A percentile compares a stretch with the other conserved stretches of the same genome.
Conservation (phyloP, 2,329 filamentous ascomycete genomes). For the Pestalotiopsis sp. region DNA sequence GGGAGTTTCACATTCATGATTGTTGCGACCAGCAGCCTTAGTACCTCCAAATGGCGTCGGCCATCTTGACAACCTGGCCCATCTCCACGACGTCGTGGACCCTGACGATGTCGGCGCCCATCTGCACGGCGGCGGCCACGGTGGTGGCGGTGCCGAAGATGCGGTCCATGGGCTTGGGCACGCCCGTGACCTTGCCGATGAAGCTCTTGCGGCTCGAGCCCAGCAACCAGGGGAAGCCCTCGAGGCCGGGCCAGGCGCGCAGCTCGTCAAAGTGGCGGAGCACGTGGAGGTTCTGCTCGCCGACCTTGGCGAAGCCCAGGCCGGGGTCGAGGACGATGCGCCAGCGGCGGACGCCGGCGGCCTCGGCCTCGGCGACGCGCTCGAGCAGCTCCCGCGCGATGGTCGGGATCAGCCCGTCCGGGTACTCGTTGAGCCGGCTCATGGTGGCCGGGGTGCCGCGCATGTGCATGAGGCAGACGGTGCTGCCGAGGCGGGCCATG, state of each 20-base stretch:
- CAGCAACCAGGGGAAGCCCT: slow-evolving; percentile 82
- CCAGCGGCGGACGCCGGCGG: slow-evolving; percentile 86
- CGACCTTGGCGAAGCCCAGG: slow-evolving; percentile 88
- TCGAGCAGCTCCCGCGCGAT: slow-evolving; percentile 69
- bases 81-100: slow-evolving; percentile 93
- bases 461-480: slow-evolving; percentile 91
- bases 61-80: slow-evolving; percentile 81
- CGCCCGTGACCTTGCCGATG: slow-evolving; percentile 80
- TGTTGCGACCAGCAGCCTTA: slow-evolving; percentile 17
- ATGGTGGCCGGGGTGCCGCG: slow-evolving; percentile 85
- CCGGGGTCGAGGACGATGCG: slow-evolving; percentile 94
- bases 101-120: slow-evolving; percentile 87
- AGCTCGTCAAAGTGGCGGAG: slow-evolving; percentile 69
- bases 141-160: slow-evolving; percentile 87
- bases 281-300: slow-evolving; percentile 79
- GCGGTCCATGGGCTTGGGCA: slow-evolving; percentile 69
- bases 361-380: slow-evolving; percentile 75
- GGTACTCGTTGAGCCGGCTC: slow-evolving; percentile 70
- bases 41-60: slow-evolving; percentile 86
- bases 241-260: slow-evolving; percentile 64
- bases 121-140: slow-evolving; percentile 81
- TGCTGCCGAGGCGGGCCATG: slow-evolving; percentile 76
- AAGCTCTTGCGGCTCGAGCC: slow-evolving; percentile 90
- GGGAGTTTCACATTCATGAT: not conserved
- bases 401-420: slow-evolving; percentile 65